Percentiles rank a stretch among this genome's conserved stretches.
phyloP scores from a whole-genome alignment of 352 stramenopile species.

The Thraustochytrium sp. region DNA sequence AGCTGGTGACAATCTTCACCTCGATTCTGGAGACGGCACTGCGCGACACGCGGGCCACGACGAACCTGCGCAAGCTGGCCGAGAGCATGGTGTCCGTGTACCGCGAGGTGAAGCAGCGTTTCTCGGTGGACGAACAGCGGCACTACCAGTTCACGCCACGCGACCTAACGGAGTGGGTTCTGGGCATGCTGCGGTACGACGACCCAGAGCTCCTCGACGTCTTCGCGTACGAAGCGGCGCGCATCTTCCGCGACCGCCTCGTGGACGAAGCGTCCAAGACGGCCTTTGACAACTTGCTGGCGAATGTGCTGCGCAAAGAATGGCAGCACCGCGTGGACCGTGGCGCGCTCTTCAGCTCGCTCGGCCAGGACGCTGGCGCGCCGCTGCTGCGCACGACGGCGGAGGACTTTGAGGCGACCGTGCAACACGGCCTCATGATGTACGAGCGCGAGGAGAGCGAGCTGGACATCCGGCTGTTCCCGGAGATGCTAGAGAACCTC shows the following conservation, averaged over 20 bases:
- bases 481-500: conserved; percentile 82
- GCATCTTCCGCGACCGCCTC: conserved; percentile 80
- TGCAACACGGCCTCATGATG: conserved; percentile 78
- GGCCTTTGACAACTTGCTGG: conserved; percentile 76
- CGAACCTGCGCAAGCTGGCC: conserved; percentile 71
- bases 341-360: not conserved
- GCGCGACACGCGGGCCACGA: not conserved
- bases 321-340: conserved; percentile 47
- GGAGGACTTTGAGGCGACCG: conserved; percentile 72
- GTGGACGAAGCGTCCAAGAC: conserved; percentile 66
- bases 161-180: conserved; percentile 83
- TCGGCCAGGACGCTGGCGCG: conserved; percentile 47
- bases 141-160: conserved; percentile 89
- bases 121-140: conserved; percentile 83
- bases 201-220: conserved; percentile 78
- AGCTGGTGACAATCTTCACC: conserved; percentile 80
- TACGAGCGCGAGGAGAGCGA: conserved; percentile 90
- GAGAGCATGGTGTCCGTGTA: conserved; percentile 82
- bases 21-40: conserved; percentile 74
- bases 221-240: conserved; percentile 74
- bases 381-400: conserved; percentile 55
- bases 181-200: conserved; percentile 78
- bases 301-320: conserved; percentile 58
- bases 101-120: conserved; percentile 73
- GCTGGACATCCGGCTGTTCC: conserved; percentile 83